Percentiles rank a stretch among this genome's conserved stretches.
Conservation (phyloP, 495 filamentous ascomycete genomes). For the Xylaria cubensis region DNA sequence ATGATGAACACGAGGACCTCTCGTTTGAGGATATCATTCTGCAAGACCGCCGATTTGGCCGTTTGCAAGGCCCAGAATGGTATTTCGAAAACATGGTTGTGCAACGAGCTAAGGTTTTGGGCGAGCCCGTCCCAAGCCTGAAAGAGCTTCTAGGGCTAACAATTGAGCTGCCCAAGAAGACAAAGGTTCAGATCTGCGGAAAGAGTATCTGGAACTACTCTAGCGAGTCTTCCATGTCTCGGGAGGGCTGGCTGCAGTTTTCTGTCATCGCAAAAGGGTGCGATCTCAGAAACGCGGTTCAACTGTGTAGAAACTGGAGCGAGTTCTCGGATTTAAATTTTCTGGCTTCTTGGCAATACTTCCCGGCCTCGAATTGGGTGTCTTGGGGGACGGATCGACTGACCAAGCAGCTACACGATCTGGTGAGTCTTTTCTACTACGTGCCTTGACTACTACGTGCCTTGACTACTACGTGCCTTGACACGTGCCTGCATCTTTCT, state of each 20-base stretch:
- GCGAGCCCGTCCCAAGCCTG: slow-evolving; percentile 1
- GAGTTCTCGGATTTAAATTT: slow-evolving; percentile 60
- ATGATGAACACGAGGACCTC: slow-evolving; percentile 29
- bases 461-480: neutral
- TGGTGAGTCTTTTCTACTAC: slow-evolving; percentile 38
- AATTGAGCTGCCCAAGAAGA: slow-evolving; percentile 39
- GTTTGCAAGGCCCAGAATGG: slow-evolving; percentile 33
- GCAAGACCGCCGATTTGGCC: slow-evolving; percentile 34
- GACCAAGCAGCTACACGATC: slow-evolving; percentile 47
- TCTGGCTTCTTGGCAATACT: slow-evolving; percentile 56
- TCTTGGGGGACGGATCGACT: slow-evolving; percentile 48
- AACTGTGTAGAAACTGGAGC: slow-evolving; percentile 61
- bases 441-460: neutral
- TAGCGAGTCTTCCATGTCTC: slow-evolving; percentile 57
- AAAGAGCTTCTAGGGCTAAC: slow-evolving; percentile 5
- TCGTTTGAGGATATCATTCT: slow-evolving; percentile 35
- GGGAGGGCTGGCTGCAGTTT: slow-evolving; percentile 62
- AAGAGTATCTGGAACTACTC: slow-evolving; percentile 62
- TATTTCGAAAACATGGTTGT: slow-evolving; percentile 26
- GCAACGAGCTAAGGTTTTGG: slow-evolving; percentile 27
- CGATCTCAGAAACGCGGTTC: slow-evolving; percentile 52
- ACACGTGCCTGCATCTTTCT: neutral
- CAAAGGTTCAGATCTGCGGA: slow-evolving; percentile 58
- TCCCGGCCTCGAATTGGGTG: slow-evolving; percentile 55
- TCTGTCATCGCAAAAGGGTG: slow-evolving; percentile 60